These are phyloP conservation scores for Malassezia obtusa DNA, from an alignment of 1,284 basidiomycete genomes.

Conservation along the genomic window DNA sequence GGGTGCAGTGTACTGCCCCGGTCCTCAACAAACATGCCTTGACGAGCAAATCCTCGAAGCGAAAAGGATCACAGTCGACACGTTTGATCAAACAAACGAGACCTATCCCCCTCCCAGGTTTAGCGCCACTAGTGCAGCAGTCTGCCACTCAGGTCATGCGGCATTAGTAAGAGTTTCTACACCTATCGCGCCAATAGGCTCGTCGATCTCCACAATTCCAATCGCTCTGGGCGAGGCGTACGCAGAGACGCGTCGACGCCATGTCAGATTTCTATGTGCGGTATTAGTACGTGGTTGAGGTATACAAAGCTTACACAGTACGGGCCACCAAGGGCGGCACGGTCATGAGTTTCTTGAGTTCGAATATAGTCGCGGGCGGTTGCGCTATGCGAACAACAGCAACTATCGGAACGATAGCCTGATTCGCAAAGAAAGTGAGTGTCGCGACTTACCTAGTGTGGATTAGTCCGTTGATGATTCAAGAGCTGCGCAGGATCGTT, in stretches of 20 bases:
- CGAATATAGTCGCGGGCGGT: slow-evolving; percentile 87
- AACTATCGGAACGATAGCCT: slow-evolving; percentile 96
- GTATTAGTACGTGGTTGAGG: slow-evolving; percentile 36
- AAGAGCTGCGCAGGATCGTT: slow-evolving; percentile 89
- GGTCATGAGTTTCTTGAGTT: slow-evolving; percentile 74
- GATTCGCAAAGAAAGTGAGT: slow-evolving; percentile 88
- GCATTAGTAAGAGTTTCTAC: no score
- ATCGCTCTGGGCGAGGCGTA: background rate
- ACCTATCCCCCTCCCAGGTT: no score
- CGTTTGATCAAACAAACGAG: no score
- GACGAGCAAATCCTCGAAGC: no score
- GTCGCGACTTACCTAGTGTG: slow-evolving; percentile 60
- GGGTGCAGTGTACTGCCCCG: background rate
- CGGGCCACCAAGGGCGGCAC: slow-evolving; percentile 43
- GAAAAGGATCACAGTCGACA: no score
- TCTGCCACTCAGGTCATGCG: no score
- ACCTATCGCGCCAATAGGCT: background rate
- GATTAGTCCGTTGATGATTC: slow-evolving; percentile 78
- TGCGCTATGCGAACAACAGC: slow-evolving; percentile 97
- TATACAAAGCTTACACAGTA: slow-evolving; percentile 19
- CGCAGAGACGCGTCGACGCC: background rate
- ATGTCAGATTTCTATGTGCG: slow-evolving; percentile 46
- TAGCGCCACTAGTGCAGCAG: no score
- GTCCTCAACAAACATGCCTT: background rate
- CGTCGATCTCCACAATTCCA: background rate